Percentiles rank a stretch among this genome's conserved stretches.
phyloP scores from a whole-genome alignment of 345 rosid genomes.

The Salix purpurea region DNA sequence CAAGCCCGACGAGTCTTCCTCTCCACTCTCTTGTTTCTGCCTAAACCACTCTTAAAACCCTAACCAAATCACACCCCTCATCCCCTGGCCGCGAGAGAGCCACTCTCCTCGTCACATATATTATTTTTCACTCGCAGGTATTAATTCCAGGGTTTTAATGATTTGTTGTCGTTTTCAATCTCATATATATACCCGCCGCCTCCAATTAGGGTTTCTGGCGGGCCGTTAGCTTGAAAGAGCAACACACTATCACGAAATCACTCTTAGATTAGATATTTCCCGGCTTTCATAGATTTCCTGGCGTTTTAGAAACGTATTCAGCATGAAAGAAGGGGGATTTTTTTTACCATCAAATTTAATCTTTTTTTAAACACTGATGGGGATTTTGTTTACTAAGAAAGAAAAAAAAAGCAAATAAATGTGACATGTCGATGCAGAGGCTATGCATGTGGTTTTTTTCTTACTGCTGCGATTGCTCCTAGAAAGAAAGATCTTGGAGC shows the following conservation, averaged over 20 bases:
- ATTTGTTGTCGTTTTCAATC: too few species aligned
- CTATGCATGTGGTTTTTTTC: too few species aligned
- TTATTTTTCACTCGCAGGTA: not conserved
- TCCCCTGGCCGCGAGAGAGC: not conserved
- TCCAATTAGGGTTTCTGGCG: not conserved
- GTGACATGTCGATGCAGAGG: not conserved
- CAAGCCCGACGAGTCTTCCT: not conserved
- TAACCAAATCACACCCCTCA: not conserved
- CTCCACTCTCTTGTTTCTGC: not conserved
- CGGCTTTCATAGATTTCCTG: not conserved
- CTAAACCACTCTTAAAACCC: not conserved
- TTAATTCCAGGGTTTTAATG: too few species aligned
- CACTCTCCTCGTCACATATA: not conserved
- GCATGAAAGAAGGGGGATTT: not conserved
- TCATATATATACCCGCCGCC: not conserved
- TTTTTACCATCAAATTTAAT: too few species aligned
- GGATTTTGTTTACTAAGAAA: not conserved
- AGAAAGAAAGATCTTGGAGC: not conserved
- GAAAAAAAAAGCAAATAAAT: too few species aligned
- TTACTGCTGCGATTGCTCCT: not conserved
- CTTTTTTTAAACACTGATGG: not conserved
- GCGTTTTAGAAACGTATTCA: not conserved
- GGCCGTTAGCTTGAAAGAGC: not conserved
- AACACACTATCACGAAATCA: not conserved
- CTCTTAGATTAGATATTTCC: not conserved